phyloP scores from a whole-genome alignment of 805 yeast genomes.

The Wickerhamomyces alni region DNA sequence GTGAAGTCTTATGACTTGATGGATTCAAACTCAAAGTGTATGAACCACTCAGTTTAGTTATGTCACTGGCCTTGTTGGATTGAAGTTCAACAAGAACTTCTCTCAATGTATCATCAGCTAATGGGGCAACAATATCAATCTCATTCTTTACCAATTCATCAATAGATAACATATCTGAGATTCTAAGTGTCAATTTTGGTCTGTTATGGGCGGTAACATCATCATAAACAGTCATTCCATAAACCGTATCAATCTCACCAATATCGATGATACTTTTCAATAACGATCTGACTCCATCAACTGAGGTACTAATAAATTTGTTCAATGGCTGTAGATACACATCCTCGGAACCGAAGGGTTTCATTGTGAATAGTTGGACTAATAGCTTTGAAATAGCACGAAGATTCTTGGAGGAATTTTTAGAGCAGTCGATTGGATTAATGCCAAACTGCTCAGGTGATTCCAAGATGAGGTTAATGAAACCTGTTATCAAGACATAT shows the following conservation, averaged over 20 bases:
- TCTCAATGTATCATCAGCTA: constrained; percentile 48
- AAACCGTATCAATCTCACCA: constrained; percentile 51
- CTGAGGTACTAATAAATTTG: constrained; percentile 54
- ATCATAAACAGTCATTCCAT: constrained; percentile 57
- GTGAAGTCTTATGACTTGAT: constrained; percentile 36
- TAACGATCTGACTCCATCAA: constrained; percentile 39
- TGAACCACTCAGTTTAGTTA: constrained; percentile 44
- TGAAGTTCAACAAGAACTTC: constrained; percentile 36
- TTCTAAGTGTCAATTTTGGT: constrained; percentile 40
- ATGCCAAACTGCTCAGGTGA: constrained; percentile 57
- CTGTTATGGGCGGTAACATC: constrained; percentile 55
- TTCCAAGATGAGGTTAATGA: constrained; percentile 39
- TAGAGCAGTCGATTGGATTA: constrained; percentile 17
- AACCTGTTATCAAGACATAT: constrained; percentile 50
- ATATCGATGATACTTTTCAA: constrained; percentile 46
- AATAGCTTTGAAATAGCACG: constrained; percentile 50
- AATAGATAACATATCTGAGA: constrained; percentile 40
- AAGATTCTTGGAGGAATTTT: constrained; percentile 39
- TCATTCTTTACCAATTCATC: constrained; percentile 37
- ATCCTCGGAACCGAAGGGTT: constrained; percentile 54
- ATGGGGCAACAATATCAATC: constrained; percentile 38
- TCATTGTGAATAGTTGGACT: constrained; percentile 61
- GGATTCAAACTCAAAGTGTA: constrained; percentile 58
- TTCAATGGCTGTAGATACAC: constrained; percentile 75
- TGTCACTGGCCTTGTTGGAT: constrained; percentile 38